A percentile compares a stretch with the other conserved stretches of the same genome.
These are phyloP conservation scores for Thuidium tamariscinum DNA, from an alignment of 225 moss, liverwort and hornwort genomes.

Conservation along the genomic window DNA sequence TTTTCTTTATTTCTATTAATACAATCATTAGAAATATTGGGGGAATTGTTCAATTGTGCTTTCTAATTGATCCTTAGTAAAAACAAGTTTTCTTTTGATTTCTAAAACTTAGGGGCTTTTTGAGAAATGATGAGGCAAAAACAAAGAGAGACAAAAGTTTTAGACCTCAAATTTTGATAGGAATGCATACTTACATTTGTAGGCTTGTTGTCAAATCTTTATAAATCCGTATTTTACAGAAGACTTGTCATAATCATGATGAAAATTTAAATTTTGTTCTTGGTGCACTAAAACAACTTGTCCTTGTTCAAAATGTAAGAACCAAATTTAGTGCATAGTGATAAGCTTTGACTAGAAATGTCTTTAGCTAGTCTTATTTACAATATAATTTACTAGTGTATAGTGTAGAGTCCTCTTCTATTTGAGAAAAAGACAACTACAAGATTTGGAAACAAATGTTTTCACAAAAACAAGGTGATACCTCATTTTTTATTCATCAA, in stretches of 20 bases:
- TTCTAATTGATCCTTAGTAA: too few species aligned
- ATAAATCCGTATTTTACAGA: background rate
- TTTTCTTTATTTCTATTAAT: background rate
- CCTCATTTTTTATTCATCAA: too few species aligned
- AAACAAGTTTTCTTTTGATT: background rate
- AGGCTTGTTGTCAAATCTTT: background rate
- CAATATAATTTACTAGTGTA: accelerated
- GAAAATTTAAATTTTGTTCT: background rate
- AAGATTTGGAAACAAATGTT: accelerated
- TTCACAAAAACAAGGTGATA: background rate
- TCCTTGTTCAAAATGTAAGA: accelerated
- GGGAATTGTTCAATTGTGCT: background rate
- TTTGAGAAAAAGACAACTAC: background rate
- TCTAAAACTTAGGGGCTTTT: background rate
- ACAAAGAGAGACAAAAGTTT: background rate
- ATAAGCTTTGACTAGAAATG: background rate
- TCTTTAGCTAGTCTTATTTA: background rate
- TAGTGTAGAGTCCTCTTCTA: background rate
- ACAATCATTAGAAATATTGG: background rate
- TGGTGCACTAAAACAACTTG: background rate
- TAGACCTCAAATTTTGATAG: too few species aligned
- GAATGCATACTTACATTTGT: background rate
- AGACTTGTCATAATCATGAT: background rate
- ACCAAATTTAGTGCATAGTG: accelerated
- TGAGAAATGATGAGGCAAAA: background rate